A percentile compares a stretch with the other conserved stretches of the same genome.
Conservation (phyloP, 306 rosid species). For the Potentilla sterilis region DNA sequence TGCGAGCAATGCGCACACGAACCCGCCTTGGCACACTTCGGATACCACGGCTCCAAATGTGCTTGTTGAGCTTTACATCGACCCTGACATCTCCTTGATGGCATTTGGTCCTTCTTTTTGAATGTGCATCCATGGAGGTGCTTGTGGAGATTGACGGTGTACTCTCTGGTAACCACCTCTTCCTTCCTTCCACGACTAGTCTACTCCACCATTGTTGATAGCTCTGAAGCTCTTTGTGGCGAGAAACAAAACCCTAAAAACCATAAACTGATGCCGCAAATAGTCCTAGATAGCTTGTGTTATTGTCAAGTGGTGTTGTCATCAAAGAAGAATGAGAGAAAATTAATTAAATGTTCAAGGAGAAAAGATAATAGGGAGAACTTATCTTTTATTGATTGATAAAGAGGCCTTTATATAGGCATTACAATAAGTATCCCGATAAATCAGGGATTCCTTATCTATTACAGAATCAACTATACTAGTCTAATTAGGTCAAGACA, state of each 20-base stretch:
- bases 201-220: constrained; percentile 46
- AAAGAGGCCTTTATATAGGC: no score
- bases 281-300: no score
- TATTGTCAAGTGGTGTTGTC: no score
- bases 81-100: constrained; percentile 43
- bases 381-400: no score
- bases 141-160: constrained; percentile 50
- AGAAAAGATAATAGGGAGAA: no score
- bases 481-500: no score
- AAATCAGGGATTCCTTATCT: no score
- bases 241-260: neutral
- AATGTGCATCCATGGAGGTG: constrained; percentile 51
- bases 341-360: no score
- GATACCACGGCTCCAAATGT: constrained; percentile 33
- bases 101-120: constrained; percentile 47
- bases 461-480: no score
- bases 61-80: constrained; percentile 38
- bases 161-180: constrained; percentile 44
- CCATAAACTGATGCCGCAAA: constrained; percentile 2
- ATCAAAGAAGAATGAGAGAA: no score
- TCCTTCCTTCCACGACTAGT: constrained; percentile 38
- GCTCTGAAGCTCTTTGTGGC: constrained; percentile 22
- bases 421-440: no score
- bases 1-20: constrained; percentile 31
- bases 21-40: constrained; percentile 35